A percentile compares a stretch with the other conserved stretches of the same genome.
phyloP scores from a whole-genome alignment of 78 protist genomes.

The Dictyostelium capitatum region DNA sequence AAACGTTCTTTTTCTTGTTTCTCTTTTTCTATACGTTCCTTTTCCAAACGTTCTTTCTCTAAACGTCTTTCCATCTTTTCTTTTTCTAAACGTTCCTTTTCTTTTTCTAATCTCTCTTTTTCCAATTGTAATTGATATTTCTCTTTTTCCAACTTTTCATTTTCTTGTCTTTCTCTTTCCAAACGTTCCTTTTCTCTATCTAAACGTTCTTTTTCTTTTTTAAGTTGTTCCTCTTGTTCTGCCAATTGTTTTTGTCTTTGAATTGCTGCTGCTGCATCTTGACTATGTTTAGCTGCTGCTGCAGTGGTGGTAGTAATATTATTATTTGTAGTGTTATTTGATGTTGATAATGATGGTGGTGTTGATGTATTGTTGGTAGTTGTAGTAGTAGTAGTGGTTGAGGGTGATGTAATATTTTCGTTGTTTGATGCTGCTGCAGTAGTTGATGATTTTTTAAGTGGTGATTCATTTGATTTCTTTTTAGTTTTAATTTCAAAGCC shows the following conservation, averaged over 20 bases:
- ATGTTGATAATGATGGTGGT: not conserved
- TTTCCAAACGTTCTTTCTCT: constrained; percentile 10
- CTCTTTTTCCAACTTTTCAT: constrained; percentile 54
- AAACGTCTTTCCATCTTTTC: constrained; percentile 23
- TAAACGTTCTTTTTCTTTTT: constrained; percentile 32
- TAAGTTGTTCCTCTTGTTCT: not conserved
- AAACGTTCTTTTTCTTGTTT: constrained; percentile 30
- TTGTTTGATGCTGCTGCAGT: not conserved
- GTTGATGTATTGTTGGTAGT: not conserved
- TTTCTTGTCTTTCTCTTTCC: constrained; percentile 47
- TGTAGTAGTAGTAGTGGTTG: not conserved
- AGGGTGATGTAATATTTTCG: not conserved
- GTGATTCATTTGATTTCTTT: not conserved
- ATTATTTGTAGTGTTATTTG: constrained; percentile 15
- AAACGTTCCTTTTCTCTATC: constrained; percentile 42
- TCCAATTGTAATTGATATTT: not conserved
- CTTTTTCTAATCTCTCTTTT: constrained; percentile 34
- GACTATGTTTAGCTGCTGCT: not conserved
- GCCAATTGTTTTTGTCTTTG: not conserved
- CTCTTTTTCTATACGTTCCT: constrained; percentile 24
- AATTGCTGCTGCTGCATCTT: not conserved
- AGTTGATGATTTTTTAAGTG: not conserved
- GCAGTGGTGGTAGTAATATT: not conserved
- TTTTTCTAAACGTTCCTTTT: constrained; percentile 51
- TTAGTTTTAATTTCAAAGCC: constrained; percentile 30